Conservation (phyloP, 768 basidiomycete genomes). For the Mrakia frigida region DNA sequence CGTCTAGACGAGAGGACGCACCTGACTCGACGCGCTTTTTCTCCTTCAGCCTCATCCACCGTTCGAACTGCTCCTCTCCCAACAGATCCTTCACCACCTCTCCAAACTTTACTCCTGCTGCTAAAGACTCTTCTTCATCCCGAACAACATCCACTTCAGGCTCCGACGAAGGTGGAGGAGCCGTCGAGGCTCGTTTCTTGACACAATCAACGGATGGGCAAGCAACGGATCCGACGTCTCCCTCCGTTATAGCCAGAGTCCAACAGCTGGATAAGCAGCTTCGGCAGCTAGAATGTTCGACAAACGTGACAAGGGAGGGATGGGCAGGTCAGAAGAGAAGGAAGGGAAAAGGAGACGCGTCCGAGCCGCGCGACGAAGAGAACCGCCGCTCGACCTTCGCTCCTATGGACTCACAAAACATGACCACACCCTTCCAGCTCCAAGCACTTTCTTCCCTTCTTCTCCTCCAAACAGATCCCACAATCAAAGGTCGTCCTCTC, state of each 20-base stretch:
- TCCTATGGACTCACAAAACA: constrained; percentile 52
- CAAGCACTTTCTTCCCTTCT: constrained; percentile 14
- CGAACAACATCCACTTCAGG: neutral
- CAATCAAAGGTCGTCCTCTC: constrained; percentile 63
- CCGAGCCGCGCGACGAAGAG: no score
- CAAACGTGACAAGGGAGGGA: neutral
- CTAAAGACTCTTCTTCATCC: neutral
- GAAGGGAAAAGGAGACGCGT: no score
- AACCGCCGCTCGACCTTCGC: neutral
- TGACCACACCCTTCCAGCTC: constrained; percentile 61
- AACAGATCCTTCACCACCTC: constrained; percentile 39
- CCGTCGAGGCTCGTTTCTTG: constrained; percentile 46
- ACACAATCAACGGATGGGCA: constrained; percentile 78
- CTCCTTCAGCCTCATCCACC: constrained; percentile 74
- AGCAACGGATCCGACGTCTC: constrained; percentile 65
- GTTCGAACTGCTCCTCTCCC: constrained; percentile 56
- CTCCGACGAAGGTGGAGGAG: constrained; percentile 12
- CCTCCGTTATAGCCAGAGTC: constrained; percentile 72
- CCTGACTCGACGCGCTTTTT: constrained; percentile 70
- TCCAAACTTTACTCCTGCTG: constrained; percentile 40
- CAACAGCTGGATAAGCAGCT: constrained; percentile 74
- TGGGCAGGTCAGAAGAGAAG: neutral
- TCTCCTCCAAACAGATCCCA: constrained; percentile 35
- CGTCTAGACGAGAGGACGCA: constrained; percentile 40
- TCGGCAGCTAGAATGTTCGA: constrained; percentile 52